Base-by-base conservation (phyloP, 2,329 filamentous ascomycete genomes). In the Aquanectria penicillioides region DNA sequence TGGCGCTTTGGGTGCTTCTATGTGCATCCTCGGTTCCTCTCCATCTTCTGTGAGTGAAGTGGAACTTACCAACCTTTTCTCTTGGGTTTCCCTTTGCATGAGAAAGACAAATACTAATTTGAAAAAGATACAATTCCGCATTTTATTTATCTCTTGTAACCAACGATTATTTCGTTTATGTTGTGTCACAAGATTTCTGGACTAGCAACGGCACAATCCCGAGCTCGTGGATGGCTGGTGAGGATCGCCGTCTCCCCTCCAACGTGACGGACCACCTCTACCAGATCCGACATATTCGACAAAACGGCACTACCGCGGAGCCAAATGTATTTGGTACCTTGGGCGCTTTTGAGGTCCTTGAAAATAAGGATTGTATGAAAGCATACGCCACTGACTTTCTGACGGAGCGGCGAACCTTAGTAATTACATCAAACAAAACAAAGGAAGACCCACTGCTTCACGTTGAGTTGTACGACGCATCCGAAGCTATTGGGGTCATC, bases 181-280 rank as follows among this genome's bases (percentile, higher is more conserved):
- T 50, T 3, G 43, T 34, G 4, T 13, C 38, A n/a, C 40, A 64
- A 20, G 53, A 44, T 3, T 64, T 64, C 26, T 58, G 31, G 49
- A 25, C 6, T 22, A 33, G 54, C 23, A 52, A 26, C 22, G 6
- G 28, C 8, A 15, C 12, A 13, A 23, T 28, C 12, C 11, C 15
- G 3, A 15, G 38, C 6, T 3, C 13, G 6, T 26, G 22, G 38
- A 23, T 13, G 13, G 5, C 22, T 10, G 9, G 4, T 17, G 9
- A 36, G n/a, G 5, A 15, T 25, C 2, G 12, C 10, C 5, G 20
- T 11, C 20, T n/a, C 12, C 22, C 17, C 3, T 1, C 10, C 9
- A 43, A 41, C 4, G 29, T 13, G 13, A 22, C 37, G 2, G 15
- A 18, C n/a, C 23, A 22, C 29, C 12, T 20, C 11, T 17, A 50